These are phyloP conservation scores for Trichoderma aggressivum DNA, from an alignment of 2,329 filamentous ascomycete species.

Conservation along the genomic window DNA sequence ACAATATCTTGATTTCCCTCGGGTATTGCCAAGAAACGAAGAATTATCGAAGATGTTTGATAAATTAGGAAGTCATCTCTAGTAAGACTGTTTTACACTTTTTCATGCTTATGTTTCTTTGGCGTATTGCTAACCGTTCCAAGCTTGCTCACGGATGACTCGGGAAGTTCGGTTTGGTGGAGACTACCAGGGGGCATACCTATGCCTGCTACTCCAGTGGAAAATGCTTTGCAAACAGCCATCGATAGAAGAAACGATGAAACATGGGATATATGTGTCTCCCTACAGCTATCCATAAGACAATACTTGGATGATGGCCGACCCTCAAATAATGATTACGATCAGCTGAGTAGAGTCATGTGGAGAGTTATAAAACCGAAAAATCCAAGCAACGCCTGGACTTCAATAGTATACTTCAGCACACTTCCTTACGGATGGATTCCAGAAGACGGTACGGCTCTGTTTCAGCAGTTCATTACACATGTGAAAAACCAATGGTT, in stretches of 20 bases:
- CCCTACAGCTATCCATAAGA: neutral
- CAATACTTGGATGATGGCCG: neutral
- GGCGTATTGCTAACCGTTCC: neutral
- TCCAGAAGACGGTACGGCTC: neutral
- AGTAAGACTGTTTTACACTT: neutral
- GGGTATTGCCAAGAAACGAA: accelerated
- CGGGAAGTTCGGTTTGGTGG: neutral
- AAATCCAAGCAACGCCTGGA: too few species aligned
- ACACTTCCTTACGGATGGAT: neutral
- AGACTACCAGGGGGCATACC: too few species aligned
- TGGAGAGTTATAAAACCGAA: neutral
- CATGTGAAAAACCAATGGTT: neutral
- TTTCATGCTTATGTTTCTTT: too few species aligned
- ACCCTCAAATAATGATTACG: neutral
- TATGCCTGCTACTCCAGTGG: too few species aligned
- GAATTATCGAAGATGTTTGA: neutral
- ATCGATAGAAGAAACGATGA: neutral
- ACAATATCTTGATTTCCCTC: neutral
- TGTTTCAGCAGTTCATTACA: neutral
- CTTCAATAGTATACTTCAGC: neutral
- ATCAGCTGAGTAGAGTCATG: neutral
- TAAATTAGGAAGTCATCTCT: neutral
- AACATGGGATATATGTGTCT: neutral
- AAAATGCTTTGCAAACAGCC: neutral
- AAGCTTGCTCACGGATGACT: neutral